Conservation (phyloP, 352 stramenopile genomes). For the Phytophthora constricta region DNA sequence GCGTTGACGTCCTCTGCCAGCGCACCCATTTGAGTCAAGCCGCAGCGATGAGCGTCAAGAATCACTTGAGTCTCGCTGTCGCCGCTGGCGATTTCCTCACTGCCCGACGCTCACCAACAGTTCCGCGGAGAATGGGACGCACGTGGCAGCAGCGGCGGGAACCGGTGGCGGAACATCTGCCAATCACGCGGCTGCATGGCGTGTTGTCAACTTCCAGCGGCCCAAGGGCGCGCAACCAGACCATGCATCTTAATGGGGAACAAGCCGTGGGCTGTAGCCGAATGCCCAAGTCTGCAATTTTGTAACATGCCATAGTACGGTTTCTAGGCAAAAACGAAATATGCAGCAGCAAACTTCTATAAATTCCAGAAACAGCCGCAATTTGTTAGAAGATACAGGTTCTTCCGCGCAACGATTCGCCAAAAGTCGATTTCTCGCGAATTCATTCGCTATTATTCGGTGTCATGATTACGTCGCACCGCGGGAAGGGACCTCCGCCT, state of each 20-base stretch:
- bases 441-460: background rate
- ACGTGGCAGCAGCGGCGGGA: background rate
- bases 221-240: too few relatives aligned
- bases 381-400: background rate
- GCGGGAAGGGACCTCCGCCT: constrained; percentile 6
- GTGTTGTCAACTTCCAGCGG: constrained; percentile 34
- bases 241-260: too few relatives aligned
- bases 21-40: too few relatives aligned
- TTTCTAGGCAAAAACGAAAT: background rate
- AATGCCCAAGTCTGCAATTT: background rate
- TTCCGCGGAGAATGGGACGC: too few relatives aligned
- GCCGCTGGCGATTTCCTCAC: too few relatives aligned
- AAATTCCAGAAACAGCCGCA: too few relatives aligned
- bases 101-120: too few relatives aligned
- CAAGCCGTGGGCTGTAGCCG: too few relatives aligned
- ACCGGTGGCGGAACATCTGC: constrained; percentile 13
- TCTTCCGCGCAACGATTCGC: background rate
- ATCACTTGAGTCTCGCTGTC: too few relatives aligned
- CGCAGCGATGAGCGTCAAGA: too few relatives aligned
- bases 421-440: constrained; percentile 1
- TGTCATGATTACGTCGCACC: constrained; percentile 22
- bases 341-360: background rate
- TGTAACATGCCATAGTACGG: background rate
- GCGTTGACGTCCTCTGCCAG: too few relatives aligned
- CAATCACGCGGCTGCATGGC: constrained; percentile 31